These are phyloP conservation scores for Poa annua DNA, from an alignment of 176 grass and related monocot species.

Conservation along the genomic window DNA sequence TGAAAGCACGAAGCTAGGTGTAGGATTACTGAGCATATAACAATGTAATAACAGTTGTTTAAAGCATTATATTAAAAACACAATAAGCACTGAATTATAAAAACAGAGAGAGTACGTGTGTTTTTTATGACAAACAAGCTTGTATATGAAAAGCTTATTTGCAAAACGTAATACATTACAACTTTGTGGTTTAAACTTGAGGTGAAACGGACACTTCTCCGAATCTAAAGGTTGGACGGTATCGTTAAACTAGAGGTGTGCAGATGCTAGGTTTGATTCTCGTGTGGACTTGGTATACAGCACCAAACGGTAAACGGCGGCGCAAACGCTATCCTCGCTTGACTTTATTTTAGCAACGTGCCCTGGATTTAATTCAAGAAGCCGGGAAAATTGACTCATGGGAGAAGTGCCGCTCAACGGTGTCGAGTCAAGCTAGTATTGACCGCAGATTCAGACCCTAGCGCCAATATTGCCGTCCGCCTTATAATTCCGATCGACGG, in stretches of 20 bases:
- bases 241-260: neutral
- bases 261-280: neutral
- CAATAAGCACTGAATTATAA: too few relatives aligned
- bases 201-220: neutral
- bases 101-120: too few relatives aligned
- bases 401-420: constrained; percentile 1
- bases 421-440: constrained; percentile 14
- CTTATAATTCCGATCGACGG: constrained; percentile 1
- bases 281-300: neutral
- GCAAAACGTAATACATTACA: too few relatives aligned
- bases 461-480: neutral
- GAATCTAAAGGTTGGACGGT: neutral
- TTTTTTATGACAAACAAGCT: too few relatives aligned
- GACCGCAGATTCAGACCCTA: constrained; percentile 1
- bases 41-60: too few relatives aligned
- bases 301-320: neutral
- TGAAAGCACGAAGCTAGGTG: too few relatives aligned
- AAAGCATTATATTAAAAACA: too few relatives aligned
- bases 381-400: constrained; percentile 4
- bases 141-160: too few relatives aligned
- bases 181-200: too few relatives aligned
- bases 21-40: too few relatives aligned
- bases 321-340: constrained; percentile 8
- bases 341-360: neutral
- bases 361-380: neutral